Conservation (phyloP, 1,284 basidiomycete species). For the Ganoderma resinaceum region DNA sequence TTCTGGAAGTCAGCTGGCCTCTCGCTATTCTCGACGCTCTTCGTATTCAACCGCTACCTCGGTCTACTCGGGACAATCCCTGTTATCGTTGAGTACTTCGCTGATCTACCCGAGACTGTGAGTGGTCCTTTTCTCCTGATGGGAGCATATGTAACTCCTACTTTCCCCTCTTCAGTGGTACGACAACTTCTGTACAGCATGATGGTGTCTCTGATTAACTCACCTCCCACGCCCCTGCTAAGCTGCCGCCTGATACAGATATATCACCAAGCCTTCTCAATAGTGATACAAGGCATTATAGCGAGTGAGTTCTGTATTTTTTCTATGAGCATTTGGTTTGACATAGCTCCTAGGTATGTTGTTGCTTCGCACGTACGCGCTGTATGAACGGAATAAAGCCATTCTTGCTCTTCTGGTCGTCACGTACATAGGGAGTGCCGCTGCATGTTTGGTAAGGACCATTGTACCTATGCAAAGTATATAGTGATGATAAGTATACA, state of each 20-base stretch:
- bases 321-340: neutral
- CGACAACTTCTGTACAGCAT: neutral
- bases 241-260: constrained; percentile 22
- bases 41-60: constrained; percentile 28
- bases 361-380: constrained; percentile 23
- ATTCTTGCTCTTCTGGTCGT: constrained; percentile 19
- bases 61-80: constrained; percentile 25
- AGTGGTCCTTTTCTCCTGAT: neutral
- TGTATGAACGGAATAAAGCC: constrained; percentile 23
- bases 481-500: neutral
- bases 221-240: neutral
- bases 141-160: neutral
- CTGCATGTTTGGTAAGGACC: constrained; percentile 21
- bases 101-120: constrained; percentile 19
- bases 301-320: constrained; percentile 6
- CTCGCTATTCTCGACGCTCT: constrained; percentile 22
- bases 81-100: constrained; percentile 27
- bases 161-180: neutral
- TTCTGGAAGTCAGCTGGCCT: constrained; percentile 29
- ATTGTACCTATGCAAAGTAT: neutral
- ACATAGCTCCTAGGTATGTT: constrained; percentile 15
- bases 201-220: neutral
- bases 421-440: constrained; percentile 16
- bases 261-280: constrained; percentile 20
- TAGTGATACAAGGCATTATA: constrained; percentile 14